A percentile compares a stretch with the other conserved stretches of the same genome.
phyloP scores from a whole-genome alignment of 164 flowering plant species.

The Protea cynaroides region DNA sequence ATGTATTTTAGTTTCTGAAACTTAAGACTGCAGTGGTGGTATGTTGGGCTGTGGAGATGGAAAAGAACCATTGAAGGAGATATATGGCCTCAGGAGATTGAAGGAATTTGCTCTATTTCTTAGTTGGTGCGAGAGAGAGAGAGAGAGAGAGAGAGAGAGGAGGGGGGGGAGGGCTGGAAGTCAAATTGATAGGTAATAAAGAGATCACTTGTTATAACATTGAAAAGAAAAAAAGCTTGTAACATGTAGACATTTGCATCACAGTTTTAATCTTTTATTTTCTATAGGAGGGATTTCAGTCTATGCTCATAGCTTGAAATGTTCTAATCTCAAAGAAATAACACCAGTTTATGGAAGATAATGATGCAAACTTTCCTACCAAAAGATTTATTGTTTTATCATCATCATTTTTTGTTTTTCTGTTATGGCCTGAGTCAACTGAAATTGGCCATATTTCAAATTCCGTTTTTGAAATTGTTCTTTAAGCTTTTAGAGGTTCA shows the following conservation, averaged over 20 bases:
- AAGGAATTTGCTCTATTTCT: constrained; percentile 23
- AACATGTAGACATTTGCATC: not conserved
- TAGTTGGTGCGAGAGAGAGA: constrained; percentile 13
- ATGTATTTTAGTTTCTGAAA: constrained; percentile 10
- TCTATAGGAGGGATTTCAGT: not conserved
- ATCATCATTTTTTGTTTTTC: not conserved
- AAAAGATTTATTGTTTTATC: not conserved
- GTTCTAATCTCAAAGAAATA: not conserved
- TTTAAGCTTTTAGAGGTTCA: too few relatives aligned
- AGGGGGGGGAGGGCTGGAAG: not conserved
- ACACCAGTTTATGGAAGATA: not conserved
- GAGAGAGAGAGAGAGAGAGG: not conserved
- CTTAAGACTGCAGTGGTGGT: constrained; percentile 18
- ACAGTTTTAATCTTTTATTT: not conserved
- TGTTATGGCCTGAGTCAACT: not conserved
- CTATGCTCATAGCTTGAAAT: not conserved
- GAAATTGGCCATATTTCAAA: too few relatives aligned
- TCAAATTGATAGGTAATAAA: not conserved
- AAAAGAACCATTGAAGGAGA: not conserved
- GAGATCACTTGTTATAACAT: not conserved
- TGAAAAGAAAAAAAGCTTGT: too few relatives aligned
- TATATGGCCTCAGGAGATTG: constrained; percentile 20
- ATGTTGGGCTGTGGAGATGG: not conserved
- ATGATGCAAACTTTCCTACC: not conserved
- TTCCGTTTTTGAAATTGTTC: too few relatives aligned